Evolutionary conservation across 306 rosid genomes (phyloP), one percentile per base, ranked within the genome.

Genomic region (Quercus glauca): DNA sequence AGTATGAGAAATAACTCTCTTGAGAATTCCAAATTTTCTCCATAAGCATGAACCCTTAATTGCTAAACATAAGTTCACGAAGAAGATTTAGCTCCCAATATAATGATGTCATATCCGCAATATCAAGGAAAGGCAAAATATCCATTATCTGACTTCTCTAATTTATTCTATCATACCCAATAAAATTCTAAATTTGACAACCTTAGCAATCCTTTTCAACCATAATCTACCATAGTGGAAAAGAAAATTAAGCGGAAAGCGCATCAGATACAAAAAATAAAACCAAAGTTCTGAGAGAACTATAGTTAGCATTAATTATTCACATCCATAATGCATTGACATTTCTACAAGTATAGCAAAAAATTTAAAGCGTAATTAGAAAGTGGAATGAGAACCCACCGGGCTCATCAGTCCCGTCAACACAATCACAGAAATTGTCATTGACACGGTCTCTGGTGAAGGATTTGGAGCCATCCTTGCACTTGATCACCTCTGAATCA

Each of bases 361-460:
- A 28, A 41, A 41, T 8, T 8, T 1, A 5, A n/a, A 37, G 31
- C 8, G 9, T 26, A 49, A 23, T 35, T 45, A 0, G 53, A 26
- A 53, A 26, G 3, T 15, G 45, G 55, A 28, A 20, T 6, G 15
- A 3, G 80, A 55, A 19, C 4, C 63, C 84, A 90, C 97, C 99
- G 11, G 97, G 97, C 76, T 94, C 99, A 82, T 94, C 97, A 14
- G 99, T 92, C 35, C 97, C 97, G 85, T 94, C 97, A 55, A 80
- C 70, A 80, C 99, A 94, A 69, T 92, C 99, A 18, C 97, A 94
- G 85, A 84, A 92, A 80, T 94, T 49, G 72, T 91, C 97, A 55
- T 94, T 92, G 74, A 94, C 91, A 73, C 95, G 97, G 69, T 91
- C 88, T 78, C 89, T 84, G 77, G 82, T 70, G 86, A 94, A 90